Conservation (phyloP, 306 rosid genomes). For the Corylus americana region DNA sequence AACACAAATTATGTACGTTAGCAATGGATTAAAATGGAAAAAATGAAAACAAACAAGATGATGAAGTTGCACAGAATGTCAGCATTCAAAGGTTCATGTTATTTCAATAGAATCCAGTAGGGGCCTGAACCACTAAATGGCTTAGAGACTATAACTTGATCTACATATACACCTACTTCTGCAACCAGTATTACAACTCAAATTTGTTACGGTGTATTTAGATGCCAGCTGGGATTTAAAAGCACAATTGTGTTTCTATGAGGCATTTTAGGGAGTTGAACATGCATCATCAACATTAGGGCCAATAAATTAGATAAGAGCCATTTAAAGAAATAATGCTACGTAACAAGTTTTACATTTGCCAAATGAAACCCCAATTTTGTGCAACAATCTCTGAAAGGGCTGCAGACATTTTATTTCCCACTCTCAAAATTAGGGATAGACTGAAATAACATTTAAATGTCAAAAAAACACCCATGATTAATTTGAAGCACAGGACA, state of each 20-base stretch:
- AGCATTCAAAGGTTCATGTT: not conserved
- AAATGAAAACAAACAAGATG: not conserved
- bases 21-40: not conserved
- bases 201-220: not conserved
- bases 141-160: not conserved
- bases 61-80: not conserved
- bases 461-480: not conserved
- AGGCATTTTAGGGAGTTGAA: not conserved
- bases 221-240: not conserved
- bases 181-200: not conserved
- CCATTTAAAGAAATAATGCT: not conserved
- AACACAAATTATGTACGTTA: slow-evolving; percentile 13
- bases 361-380: not conserved
- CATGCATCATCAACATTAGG: not conserved
- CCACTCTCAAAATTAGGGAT: not conserved
- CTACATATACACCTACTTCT: not conserved
- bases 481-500: not conserved
- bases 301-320: not conserved
- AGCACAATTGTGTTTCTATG: not conserved
- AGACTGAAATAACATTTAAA: not conserved
- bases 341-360: not conserved
- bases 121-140: not conserved
- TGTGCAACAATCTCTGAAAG: not conserved
- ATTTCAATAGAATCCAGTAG: not conserved
- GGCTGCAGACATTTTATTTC: not conserved